Conservation (phyloP, 257 asterid genomes). For the Nicotiana undulata region DNA sequence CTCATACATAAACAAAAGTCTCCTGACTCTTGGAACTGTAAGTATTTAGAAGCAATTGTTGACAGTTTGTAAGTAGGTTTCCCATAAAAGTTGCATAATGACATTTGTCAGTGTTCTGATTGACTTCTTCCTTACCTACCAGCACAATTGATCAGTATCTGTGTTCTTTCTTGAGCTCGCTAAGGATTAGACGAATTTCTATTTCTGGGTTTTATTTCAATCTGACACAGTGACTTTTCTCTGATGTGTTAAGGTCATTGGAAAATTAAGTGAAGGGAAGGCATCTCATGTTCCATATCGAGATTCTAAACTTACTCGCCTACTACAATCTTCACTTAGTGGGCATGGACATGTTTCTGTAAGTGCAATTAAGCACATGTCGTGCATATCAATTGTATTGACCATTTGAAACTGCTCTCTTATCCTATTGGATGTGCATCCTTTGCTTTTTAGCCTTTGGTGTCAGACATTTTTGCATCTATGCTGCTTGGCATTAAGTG, state of each 20-base stretch:
- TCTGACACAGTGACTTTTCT: conserved; percentile 15
- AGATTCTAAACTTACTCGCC: conserved; percentile 95
- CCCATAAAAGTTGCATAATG: background rate
- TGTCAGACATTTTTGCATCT: background rate
- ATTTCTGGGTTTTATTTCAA: conserved; percentile 1
- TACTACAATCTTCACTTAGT: conserved; percentile 91
- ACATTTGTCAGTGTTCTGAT: background rate
- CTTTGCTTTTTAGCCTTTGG: background rate
- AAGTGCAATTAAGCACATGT: conserved; percentile 21
- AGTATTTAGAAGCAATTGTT: conserved; percentile 20
- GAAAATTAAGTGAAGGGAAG: conserved; percentile 97
- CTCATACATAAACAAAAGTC: conserved; percentile 94
- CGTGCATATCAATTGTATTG: background rate
- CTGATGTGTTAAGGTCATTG: conserved; percentile 64
- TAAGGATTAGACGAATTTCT: background rate
- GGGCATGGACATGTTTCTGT: conserved; percentile 99
- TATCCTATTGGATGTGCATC: background rate
- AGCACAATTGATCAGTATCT: background rate
- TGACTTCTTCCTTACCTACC: background rate
- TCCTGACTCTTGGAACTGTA: conserved; percentile 97
- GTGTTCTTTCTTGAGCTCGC: background rate
- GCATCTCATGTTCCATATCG: conserved; percentile 95
- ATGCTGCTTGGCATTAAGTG: background rate
- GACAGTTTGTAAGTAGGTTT: background rate
- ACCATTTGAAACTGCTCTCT: background rate